These are phyloP conservation scores for Amyloporia xantha DNA, from an alignment of 768 basidiomycete species.

Conservation along the genomic window DNA sequence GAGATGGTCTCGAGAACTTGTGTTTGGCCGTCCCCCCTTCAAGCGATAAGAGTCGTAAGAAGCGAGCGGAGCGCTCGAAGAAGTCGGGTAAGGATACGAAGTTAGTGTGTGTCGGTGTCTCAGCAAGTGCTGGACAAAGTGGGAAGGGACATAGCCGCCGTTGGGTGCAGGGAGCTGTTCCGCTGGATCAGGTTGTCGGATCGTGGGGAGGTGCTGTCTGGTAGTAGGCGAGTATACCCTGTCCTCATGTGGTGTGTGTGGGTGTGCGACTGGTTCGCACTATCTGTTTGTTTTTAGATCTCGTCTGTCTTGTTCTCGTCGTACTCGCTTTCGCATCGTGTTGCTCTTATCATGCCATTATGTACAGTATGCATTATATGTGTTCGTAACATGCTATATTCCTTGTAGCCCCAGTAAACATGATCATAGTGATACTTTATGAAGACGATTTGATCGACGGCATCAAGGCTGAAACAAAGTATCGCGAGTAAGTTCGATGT, in stretches of 20 bases:
- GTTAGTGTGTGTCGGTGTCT: slow-evolving; percentile 9
- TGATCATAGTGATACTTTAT: too few species aligned
- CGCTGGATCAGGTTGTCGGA: slow-evolving; percentile 10
- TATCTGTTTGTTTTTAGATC: background rate
- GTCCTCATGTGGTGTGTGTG: background rate
- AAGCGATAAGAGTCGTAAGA: slow-evolving; percentile 5
- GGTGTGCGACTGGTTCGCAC: background rate
- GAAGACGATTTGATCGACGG: too few species aligned
- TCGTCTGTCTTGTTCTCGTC: background rate
- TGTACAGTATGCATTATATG: too few species aligned
- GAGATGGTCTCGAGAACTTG: background rate
- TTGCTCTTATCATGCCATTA: too few species aligned
- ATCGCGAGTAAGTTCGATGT: too few species aligned
- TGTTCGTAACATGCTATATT: too few species aligned
- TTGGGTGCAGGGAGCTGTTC: slow-evolving; percentile 12
- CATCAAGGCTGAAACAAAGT: too few species aligned
- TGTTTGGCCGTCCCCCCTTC: background rate
- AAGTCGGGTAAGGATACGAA: background rate
- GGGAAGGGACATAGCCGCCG: slow-evolving; percentile 13
- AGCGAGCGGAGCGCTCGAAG: slow-evolving; percentile 9
- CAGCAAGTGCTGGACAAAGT: slow-evolving; percentile 11
- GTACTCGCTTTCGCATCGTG: too few species aligned
- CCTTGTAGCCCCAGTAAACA: too few species aligned
- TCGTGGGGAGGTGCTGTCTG: slow-evolving; percentile 3
- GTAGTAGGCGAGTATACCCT: background rate